Conservation (phyloP, 768 basidiomycete genomes). For the Chlorophyllum brunneum region DNA sequence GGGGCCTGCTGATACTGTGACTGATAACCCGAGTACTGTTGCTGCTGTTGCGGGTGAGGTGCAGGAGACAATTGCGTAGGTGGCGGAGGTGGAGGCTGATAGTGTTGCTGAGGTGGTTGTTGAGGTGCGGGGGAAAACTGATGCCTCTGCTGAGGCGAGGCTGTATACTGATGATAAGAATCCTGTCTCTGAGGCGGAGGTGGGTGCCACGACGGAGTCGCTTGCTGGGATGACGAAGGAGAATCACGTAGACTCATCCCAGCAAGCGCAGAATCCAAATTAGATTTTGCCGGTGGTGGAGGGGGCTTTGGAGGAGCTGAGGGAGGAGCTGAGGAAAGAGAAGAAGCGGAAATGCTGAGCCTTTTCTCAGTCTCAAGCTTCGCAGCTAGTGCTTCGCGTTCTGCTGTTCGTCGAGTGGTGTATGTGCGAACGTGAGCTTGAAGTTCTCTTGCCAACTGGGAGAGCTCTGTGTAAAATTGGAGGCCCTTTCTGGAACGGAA, state of each 20-base stretch:
- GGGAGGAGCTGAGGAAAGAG: constrained; percentile 41
- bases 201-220: constrained; percentile 23
- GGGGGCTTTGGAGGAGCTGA: constrained; percentile 44
- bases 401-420: constrained; percentile 56
- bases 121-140: constrained; percentile 17
- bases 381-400: constrained; percentile 64
- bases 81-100: constrained; percentile 14
- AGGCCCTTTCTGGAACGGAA: constrained; percentile 66
- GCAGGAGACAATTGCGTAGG: constrained; percentile 8
- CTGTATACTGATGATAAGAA: constrained; percentile 10
- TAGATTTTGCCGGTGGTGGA: constrained; percentile 43
- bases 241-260: constrained; percentile 44
- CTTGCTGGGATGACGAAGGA: constrained; percentile 21
- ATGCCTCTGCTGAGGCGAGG: constrained; percentile 10
- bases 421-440: constrained; percentile 57
- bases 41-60: constrained; percentile 20
- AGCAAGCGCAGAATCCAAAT: constrained; percentile 49
- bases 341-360: too few relatives aligned
- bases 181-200: constrained; percentile 19
- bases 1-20: constrained; percentile 3
- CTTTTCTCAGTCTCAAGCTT: constrained; percentile 74
- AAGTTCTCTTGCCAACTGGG: constrained; percentile 56
- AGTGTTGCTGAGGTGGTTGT: constrained; percentile 15
- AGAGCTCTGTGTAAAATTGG: constrained; percentile 83
- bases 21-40: constrained; percentile 4